Evolutionary conservation across 2,329 filamentous ascomycete species (phyloP), one percentile per base, ranked within the genome.

Genomic region (Didymella pomorum): DNA sequence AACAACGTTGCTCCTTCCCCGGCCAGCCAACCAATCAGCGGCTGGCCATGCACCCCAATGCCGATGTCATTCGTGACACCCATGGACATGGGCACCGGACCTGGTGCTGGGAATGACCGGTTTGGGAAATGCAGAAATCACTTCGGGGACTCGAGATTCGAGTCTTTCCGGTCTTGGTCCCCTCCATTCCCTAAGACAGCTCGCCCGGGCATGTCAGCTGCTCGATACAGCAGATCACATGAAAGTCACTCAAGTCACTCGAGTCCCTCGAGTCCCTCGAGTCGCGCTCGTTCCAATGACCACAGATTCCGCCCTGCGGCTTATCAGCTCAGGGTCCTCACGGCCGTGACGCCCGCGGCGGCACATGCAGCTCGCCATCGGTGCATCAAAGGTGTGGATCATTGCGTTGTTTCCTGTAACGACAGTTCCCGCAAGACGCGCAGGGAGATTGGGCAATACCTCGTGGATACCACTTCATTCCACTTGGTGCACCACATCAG

Each of bases 391-490:
- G 50, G 35, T 52, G 64, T 68, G 62, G 61, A 60, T 55, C 62
- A 54, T 52, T 66, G 66, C 61, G 66, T 47, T 57, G 61, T 68
- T 66, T 62, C 63, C 51, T 69, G 66, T 66, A 65, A 69, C 68
- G 35, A 54, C 60, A 52, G 63, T 52, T 59, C 57, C 64, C 39
- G 54, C 59, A 60, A 60, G 45, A 45, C 21, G 58, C 57, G 51
- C 48, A 57, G 62, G 60, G 52, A 56, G 49, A 46, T 62, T 66
- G 61, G 56, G 57, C 58, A 63, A 53, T 50, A 37, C 12, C 44
- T 41, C 50, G 50, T 54, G 56, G 56, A 53, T 58, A 53, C 56
- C 45, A 58, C 56, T 58, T 41, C 50, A 58, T 58, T 54, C 50
- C 56, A 54, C 56, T 58, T 58, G 56, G 50, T 54, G 49, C 46